A percentile compares a stretch with the other conserved stretches of the same genome.
These are phyloP conservation scores for Pisolithus marmoratus DNA, from an alignment of 768 basidiomycete species.

Conservation along the genomic window DNA sequence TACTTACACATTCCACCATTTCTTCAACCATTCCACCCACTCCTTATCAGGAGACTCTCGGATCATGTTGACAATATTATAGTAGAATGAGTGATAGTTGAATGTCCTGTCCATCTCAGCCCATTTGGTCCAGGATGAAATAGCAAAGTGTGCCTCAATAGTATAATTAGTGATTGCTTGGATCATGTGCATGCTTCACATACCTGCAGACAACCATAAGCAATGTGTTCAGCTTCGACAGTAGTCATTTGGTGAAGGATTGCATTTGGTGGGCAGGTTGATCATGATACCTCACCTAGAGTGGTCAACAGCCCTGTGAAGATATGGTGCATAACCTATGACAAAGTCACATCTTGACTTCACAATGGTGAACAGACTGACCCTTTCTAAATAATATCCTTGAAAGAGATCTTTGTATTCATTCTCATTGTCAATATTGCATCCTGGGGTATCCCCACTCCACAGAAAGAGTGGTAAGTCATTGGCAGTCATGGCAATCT, in stretches of 20 bases:
- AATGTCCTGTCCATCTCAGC: too few species aligned
- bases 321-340: too few species aligned
- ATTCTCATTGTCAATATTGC: background rate
- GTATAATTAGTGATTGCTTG: too few species aligned
- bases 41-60: background rate
- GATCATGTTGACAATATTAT: background rate
- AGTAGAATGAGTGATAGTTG: background rate
- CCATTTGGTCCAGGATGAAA: too few species aligned
- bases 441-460: background rate
- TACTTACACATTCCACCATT: background rate
- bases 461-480: too few species aligned
- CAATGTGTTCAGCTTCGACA: slow-evolving; percentile 5
- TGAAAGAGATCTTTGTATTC: background rate
- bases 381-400: background rate
- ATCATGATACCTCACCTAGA: background rate
- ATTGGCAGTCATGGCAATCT: too few species aligned
- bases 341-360: too few species aligned
- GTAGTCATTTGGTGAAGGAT: slow-evolving; percentile 8
- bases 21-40: background rate
- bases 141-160: too few species aligned
- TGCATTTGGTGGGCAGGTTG: slow-evolving; percentile 2
- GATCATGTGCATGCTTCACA: background rate
- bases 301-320: too few species aligned
- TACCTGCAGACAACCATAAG: slow-evolving; percentile 10
- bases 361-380: background rate